These are phyloP conservation scores for Ilyonectria robusta DNA, from an alignment of 2,329 filamentous ascomycete genomes.

Conservation along the genomic window DNA sequence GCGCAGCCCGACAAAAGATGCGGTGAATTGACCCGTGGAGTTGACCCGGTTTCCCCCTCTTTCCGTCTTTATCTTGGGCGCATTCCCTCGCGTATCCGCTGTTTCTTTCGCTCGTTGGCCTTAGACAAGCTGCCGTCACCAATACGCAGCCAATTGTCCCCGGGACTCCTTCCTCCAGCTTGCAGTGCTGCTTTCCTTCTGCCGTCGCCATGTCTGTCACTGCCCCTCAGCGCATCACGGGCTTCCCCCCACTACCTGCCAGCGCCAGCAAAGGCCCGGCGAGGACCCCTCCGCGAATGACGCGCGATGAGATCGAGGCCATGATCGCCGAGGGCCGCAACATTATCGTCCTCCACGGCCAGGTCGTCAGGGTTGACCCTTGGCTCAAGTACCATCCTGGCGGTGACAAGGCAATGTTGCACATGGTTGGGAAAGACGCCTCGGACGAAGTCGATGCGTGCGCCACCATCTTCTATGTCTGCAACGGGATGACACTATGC, in stretches of 20 bases:
- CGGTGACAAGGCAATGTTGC: slow-evolving; percentile 89
- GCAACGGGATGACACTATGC: slow-evolving; percentile 2
- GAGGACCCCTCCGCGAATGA: slow-evolving; percentile 55
- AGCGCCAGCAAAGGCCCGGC: slow-evolving; percentile 27
- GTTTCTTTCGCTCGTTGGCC: background rate
- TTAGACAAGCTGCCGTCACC: background rate
- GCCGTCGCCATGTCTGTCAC: slow-evolving; percentile 10
- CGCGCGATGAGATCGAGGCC: slow-evolving; percentile 68
- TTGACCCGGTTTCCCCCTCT: slow-evolving; percentile 18
- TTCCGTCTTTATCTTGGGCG: slow-evolving; percentile 11
- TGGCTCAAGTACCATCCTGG: slow-evolving; percentile 94
- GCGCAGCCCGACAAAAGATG: slow-evolving; percentile 33
- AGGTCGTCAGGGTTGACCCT: slow-evolving; percentile 88
- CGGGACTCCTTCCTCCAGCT: background rate
- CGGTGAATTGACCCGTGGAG: slow-evolving; percentile 43
- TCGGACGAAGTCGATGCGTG: slow-evolving; percentile 95
- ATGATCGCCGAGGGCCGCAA: slow-evolving; percentile 86
- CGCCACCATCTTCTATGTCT: slow-evolving; percentile 47
- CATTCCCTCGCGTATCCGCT: slow-evolving; percentile 3
- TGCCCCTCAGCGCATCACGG: slow-evolving; percentile 39
- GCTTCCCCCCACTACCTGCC: slow-evolving; percentile 36
- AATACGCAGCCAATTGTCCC: slow-evolving; percentile 18
- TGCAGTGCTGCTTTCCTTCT: background rate
- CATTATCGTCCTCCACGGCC: slow-evolving; percentile 85
- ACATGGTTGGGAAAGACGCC: slow-evolving; percentile 94